A percentile compares a stretch with the other conserved stretches of the same genome.
phyloP scores from a whole-genome alignment of 495 filamentous ascomycete species.

The Trichoderma parareesei region DNA sequence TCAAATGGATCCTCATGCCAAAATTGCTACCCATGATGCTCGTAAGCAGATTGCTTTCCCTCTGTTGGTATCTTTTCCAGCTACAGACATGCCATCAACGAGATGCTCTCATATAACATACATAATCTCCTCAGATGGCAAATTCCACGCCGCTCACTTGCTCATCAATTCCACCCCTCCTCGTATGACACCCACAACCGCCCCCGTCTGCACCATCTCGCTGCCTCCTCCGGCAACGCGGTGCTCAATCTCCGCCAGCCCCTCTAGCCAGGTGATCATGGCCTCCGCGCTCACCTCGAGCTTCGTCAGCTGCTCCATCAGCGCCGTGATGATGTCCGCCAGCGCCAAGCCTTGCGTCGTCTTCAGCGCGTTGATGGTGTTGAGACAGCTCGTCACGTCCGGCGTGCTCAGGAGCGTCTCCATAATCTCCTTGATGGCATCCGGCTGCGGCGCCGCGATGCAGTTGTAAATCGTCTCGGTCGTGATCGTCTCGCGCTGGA shows the following conservation, averaged over 20 bases:
- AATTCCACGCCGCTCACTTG: background rate
- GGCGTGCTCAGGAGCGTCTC: slow-evolving; percentile 71
- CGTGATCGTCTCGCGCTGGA: slow-evolving; percentile 76
- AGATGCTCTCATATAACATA: background rate
- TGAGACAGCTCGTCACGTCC: slow-evolving; percentile 80
- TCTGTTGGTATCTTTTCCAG: background rate
- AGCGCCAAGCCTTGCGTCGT: slow-evolving; percentile 78
- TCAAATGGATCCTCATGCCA: background rate
- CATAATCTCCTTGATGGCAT: slow-evolving; percentile 77
- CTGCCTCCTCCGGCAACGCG: slow-evolving; percentile 79
- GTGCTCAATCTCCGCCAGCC: slow-evolving; percentile 87
- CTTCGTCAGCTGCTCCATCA: slow-evolving; percentile 72
- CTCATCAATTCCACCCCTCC: slow-evolving; percentile 70
- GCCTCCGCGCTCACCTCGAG: slow-evolving; percentile 81
- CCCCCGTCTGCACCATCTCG: slow-evolving; percentile 88
- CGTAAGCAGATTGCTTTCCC: too few relatives aligned
- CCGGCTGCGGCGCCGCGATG: slow-evolving; percentile 89
- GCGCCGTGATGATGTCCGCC: slow-evolving; percentile 82
- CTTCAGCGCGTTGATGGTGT: slow-evolving; percentile 81
- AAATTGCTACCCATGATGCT: too few relatives aligned
- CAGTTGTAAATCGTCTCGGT: slow-evolving; percentile 92
- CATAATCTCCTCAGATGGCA: background rate
- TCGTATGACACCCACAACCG: slow-evolving; percentile 80
- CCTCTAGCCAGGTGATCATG: slow-evolving; percentile 85
- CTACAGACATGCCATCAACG: background rate